Percentiles rank a stretch among this genome's conserved stretches.
Conservation (phyloP, 23 red algal genomes). For the Agarophyton chilense region DNA sequence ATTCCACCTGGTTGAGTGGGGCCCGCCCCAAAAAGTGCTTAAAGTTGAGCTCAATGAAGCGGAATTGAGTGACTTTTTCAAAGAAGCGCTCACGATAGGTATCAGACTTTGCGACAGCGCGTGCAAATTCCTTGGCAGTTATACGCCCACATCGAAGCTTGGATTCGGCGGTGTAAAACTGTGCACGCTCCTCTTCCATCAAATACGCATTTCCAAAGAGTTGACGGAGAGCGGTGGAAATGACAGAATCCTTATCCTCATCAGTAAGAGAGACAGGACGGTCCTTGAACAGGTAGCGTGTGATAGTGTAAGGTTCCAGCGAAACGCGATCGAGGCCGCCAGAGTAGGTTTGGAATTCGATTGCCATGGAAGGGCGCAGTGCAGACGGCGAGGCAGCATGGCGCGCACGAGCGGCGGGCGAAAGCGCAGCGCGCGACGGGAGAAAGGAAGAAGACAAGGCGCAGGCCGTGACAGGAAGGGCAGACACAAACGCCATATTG, state of each 20-base stretch:
- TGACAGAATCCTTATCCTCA: constrained; percentile 64
- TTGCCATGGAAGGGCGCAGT: background rate
- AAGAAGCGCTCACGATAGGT: constrained; percentile 82
- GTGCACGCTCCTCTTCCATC: constrained; percentile 85
- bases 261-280: constrained; percentile 10
- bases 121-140: constrained; percentile 68
- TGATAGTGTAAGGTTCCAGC: constrained; percentile 61
- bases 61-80: constrained; percentile 66
- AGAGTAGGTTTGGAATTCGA: constrained; percentile 69
- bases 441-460: background rate
- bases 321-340: constrained; percentile 63
- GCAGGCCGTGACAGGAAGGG: constrained; percentile 29
- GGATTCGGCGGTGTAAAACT: constrained; percentile 76
- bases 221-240: constrained; percentile 44
- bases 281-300: constrained; percentile 64
- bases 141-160: constrained; percentile 64
- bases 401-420: background rate
- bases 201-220: constrained; percentile 83
- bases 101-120: constrained; percentile 66
- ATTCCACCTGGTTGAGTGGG: constrained; percentile 71
- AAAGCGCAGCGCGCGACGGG: background rate
- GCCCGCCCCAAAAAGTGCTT: constrained; percentile 79
- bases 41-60: constrained; percentile 84
- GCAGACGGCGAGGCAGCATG: background rate
- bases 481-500: constrained; percentile 54